Evolutionary conservation across 2,329 filamentous ascomycete species (phyloP).

Genomic region (Bipolaris gigantea): DNA sequence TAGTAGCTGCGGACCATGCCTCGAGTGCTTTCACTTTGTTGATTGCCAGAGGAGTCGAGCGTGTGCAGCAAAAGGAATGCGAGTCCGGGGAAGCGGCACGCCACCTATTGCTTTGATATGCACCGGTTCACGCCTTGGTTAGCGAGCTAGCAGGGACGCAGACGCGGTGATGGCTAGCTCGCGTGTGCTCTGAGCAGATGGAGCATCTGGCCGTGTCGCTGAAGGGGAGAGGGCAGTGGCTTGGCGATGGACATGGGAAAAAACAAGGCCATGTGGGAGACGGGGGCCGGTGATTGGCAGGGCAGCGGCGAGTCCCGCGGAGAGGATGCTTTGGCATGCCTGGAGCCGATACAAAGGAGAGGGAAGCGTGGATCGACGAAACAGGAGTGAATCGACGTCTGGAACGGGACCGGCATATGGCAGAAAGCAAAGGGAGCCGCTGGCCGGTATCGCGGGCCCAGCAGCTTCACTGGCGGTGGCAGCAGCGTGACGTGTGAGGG

Average conservation of each 20-base stretch:
- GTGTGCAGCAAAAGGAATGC: neutral
- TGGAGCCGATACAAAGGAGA: conserved; percentile 8
- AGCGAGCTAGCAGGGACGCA: neutral
- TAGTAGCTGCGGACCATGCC: neutral
- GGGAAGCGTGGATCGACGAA: conserved; percentile 17
- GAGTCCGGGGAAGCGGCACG: conserved; percentile 4
- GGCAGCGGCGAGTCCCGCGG: neutral
- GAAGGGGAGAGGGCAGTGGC: neutral
- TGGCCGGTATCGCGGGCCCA: conserved; percentile 6
- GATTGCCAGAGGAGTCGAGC: neutral
- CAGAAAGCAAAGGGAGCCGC: conserved; percentile 13
- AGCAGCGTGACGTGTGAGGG: neutral
- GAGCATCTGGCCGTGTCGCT: neutral
- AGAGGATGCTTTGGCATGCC: conserved; percentile 1
- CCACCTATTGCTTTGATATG: neutral
- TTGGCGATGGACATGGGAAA: conserved; percentile 5
- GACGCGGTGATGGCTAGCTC: neutral
- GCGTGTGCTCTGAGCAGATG: neutral
- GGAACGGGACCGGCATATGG: conserved; percentile 16
- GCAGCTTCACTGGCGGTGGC: neutral
- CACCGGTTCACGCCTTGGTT: neutral
- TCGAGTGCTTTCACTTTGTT: neutral
- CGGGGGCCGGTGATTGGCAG: conserved; percentile 2
- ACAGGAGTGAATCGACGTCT: conserved; percentile 16
- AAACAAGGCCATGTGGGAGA: conserved; percentile 4